Conservation (phyloP, 495 filamentous ascomycete species). For the Hypomontagnella submonticulosa region DNA sequence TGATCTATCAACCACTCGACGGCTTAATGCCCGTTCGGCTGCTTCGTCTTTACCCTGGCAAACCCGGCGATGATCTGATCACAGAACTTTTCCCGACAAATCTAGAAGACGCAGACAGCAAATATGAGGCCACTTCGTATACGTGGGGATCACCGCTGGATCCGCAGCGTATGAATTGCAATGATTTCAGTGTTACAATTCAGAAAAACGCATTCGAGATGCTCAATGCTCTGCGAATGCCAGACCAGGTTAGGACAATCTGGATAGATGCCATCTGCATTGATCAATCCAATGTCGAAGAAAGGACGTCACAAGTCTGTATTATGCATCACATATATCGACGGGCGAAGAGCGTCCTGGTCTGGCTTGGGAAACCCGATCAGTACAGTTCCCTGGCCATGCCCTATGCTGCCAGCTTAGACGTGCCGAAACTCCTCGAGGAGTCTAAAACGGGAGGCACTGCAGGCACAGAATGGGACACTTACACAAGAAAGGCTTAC, state of each 20-base stretch:
- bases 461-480: constrained; percentile 1
- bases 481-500: constrained; percentile 24
- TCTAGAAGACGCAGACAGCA: constrained; percentile 14
- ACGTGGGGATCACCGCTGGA: constrained; percentile 35
- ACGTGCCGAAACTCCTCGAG: constrained; percentile 2
- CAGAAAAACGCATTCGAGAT: constrained; percentile 39
- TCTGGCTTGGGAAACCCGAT: constrained; percentile 35
- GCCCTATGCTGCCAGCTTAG: constrained; percentile 25
- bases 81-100: constrained; percentile 31
- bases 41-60: constrained; percentile 27
- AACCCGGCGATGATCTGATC: constrained; percentile 12
- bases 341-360: constrained; percentile 17
- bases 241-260: constrained; percentile 23
- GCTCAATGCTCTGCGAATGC: constrained; percentile 23
- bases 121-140: constrained; percentile 38
- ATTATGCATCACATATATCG: constrained; percentile 42
- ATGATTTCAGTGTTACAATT: constrained; percentile 13
- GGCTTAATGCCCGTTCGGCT: constrained; percentile 22
- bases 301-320: constrained; percentile 33
- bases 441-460: not conserved
- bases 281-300: constrained; percentile 33
- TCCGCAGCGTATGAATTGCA: constrained; percentile 26
- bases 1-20: constrained; percentile 23
- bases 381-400: constrained; percentile 20
- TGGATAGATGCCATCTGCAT: constrained; percentile 41